Evolutionary conservation across 257 asterid species (phyloP).

Genomic region (Solanum pimpinellifolium): DNA sequence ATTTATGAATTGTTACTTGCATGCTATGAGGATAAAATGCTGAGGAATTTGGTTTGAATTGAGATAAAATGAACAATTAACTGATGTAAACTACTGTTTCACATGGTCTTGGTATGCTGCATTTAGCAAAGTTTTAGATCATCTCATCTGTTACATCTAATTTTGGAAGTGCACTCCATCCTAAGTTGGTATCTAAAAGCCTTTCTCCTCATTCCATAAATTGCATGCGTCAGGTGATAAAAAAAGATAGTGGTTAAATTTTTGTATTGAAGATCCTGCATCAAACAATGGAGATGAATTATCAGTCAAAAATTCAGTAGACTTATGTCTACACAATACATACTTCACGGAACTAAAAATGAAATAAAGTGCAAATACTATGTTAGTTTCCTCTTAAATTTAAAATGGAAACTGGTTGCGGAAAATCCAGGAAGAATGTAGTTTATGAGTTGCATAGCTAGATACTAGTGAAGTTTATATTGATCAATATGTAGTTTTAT

Average conservation of each 20-base stretch:
- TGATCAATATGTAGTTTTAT: not conserved
- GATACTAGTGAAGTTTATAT: not conserved
- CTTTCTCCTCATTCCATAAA: not conserved
- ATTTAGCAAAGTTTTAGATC: not conserved
- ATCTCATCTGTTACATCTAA: not conserved
- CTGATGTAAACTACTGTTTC: not conserved
- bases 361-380: not conserved
- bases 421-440: not conserved
- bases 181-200: not conserved
- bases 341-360: not conserved
- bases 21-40: not conserved
- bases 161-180: not conserved
- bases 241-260: not conserved
- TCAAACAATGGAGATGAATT: not conserved
- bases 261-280: not conserved
- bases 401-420: not conserved
- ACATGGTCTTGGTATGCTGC: not conserved
- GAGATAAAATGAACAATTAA: not conserved
- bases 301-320: not conserved
- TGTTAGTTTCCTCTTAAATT: not conserved
- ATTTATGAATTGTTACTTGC: not conserved
- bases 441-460: not conserved
- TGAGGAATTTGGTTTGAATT: not conserved
- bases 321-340: not conserved
- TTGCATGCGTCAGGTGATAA: not conserved